A percentile compares a stretch with the other conserved stretches of the same genome.
phyloP scores from a whole-genome alignment of 805 yeast genomes.

The Ogataea henricii region DNA sequence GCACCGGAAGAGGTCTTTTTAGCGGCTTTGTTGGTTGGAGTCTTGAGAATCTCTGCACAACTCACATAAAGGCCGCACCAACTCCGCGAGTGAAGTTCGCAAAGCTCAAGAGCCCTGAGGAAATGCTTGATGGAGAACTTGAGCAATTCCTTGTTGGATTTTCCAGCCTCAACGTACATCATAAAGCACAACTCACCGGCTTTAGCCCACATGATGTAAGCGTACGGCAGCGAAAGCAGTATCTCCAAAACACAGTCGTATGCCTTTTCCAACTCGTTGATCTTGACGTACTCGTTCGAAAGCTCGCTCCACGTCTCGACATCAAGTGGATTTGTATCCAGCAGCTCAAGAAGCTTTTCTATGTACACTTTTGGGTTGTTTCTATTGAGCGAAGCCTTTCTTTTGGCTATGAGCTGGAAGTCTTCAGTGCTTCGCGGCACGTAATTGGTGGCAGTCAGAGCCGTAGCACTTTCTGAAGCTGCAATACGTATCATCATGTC shows the following conservation, averaged over 20 bases:
- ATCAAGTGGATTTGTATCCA: slow-evolving; percentile 74
- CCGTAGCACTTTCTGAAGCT: slow-evolving; percentile 17
- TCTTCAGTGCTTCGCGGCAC: slow-evolving; percentile 27
- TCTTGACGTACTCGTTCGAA: slow-evolving; percentile 57
- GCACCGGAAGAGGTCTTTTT: slow-evolving; percentile 5
- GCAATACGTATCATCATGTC: slow-evolving; percentile 19
- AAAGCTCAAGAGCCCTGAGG: slow-evolving; percentile 74
- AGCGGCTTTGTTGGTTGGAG: slow-evolving; percentile 4
- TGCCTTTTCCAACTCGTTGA: slow-evolving; percentile 69
- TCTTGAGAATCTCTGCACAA: slow-evolving; percentile 12
- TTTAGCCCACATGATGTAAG: slow-evolving; percentile 64
- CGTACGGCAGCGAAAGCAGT: slow-evolving; percentile 64
- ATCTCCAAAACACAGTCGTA: slow-evolving; percentile 71
- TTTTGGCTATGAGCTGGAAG: slow-evolving; percentile 27
- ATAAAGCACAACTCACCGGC: slow-evolving; percentile 54
- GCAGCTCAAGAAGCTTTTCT: slow-evolving; percentile 50
- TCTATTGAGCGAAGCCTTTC: slow-evolving; percentile 23
- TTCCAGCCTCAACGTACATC: slow-evolving; percentile 9
- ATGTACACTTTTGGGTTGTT: slow-evolving; percentile 48
- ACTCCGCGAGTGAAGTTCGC: slow-evolving; percentile 65
- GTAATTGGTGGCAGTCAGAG: slow-evolving; percentile 31
- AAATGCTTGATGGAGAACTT: slow-evolving; percentile 46
- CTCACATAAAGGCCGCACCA: slow-evolving; percentile 39
- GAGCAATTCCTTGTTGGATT: slow-evolving; percentile 14
- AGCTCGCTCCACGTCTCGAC: slow-evolving; percentile 77